Evolutionary conservation across 352 stramenopile genomes (phyloP), one percentile per base, ranked within the genome.

Genomic region (Hyaloperonospora brassicae): DNA sequence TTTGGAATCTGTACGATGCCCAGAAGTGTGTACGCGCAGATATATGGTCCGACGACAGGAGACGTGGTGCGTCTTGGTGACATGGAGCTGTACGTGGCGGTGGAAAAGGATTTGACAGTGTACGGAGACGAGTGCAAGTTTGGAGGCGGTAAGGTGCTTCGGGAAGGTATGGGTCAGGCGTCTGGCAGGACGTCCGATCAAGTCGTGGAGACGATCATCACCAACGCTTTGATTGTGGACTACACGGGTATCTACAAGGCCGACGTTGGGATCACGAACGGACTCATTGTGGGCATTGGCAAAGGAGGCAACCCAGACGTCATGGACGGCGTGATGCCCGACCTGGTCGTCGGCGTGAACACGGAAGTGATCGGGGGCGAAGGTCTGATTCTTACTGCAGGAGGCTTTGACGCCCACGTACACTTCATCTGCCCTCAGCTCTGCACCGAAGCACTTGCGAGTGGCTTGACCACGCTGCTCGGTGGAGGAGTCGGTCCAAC

Each of bases 261-360:
- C 8, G 95, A 98, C 58, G 78, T 98, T 52, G 95, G 95, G 6
- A 89, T 98, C 50, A 97, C 97, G 65, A 76, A 95, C 30, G 92
- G 90, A 24, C 51, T 83, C 17, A 98, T 98, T 69, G 77, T 85
- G 10, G 92, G 83, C 14, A 98, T 98, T 65, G 95, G 95, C 35
- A 98, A 98, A 63, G 94, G 94, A 13, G 95, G 95, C 43, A 98
- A 98, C 77, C 93, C 94, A 6, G 94, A 98, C 66, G 92, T 96
- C 25, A 98, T 98, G 94, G 88, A 91, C 23, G 74, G 76, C 13
- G 93, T 98, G 2, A 77, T 79, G 61, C 62, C 75, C 10, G 86
- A 89, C 55, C 91, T 97, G 66, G 76, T 95, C 34, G 78, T 96
- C 8, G 87, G 86, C 50, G 79, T 95, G 30, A 94, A 90, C 61